Evolutionary conservation across 2,329 filamentous ascomycete genomes (phyloP), one percentile per base, ranked within the genome.

Genomic region (Xylariomycetidae sp.): DNA sequence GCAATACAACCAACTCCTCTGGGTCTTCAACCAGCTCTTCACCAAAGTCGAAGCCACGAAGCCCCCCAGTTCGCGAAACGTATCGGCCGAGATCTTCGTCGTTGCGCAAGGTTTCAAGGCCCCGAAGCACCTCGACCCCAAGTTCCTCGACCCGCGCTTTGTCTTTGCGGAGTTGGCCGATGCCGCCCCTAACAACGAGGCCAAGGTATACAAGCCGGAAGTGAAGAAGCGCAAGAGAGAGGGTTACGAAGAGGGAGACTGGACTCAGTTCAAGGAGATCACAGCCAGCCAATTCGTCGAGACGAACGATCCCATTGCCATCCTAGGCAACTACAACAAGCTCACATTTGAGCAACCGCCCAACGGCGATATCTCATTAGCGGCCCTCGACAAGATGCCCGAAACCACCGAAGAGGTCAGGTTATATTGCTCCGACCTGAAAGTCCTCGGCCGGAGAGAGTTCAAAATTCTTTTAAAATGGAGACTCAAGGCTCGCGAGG

Each of bases 21-120:
- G 92, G 92, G 89, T 96, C 20, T 88, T 96, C 68, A 95, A 95
- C 57, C 92, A 98, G 60, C 72, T 98, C 1, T 98, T 98, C 66
- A 74, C 74, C 29, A 93, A 92, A 47, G 92, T 98, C 43, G 90
- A 98, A 58, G 90, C 93, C 30, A 98, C 92, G 5, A 98, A 98
- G 61, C 92, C 92, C 4, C 92, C 92, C 0, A 94, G 88, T 1
- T 95, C 87, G 7, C 76, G 92, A 68, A 95, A 94, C 53, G 90
- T 98, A 32, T 95, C 88, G 6, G 92, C 92, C 46, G 92, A 98
- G 68, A 96, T 96, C 25, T 98, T 98, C 67, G 90, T 96, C 44
- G 92, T 98, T 20, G 96, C 90, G 63, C 79, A 82, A 46, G 92
- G 90, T 14, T 98, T 79, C 70, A 96, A 95, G 64, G 90, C 90